Evolutionary conservation across 768 basidiomycete genomes (phyloP).

Genomic region (Leccinum incarnatum): DNA sequence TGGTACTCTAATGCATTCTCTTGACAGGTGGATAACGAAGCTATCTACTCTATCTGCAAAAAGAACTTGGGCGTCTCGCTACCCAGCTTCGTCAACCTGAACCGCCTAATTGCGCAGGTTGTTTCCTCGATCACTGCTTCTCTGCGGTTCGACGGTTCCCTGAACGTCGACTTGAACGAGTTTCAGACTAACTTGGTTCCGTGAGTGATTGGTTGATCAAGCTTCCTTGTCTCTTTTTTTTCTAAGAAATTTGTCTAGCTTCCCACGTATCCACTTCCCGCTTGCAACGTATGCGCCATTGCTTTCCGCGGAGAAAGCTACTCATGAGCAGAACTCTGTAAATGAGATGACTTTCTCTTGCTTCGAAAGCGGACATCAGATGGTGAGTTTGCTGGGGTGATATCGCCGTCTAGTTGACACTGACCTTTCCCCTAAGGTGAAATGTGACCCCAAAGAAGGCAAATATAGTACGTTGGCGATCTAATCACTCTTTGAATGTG

Average conservation of each 20-base stretch:
- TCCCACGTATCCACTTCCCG: conserved; percentile 99
- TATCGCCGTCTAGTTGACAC: conserved; percentile 1
- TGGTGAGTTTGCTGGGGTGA: conserved; percentile 49
- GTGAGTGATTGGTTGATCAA: conserved; percentile 47
- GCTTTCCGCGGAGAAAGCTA: conserved; percentile 91
- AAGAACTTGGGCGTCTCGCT: conserved; percentile 81
- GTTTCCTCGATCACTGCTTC: conserved; percentile 98
- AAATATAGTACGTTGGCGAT: conserved; percentile 82
- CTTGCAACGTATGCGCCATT: conserved; percentile 95
- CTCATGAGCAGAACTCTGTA: conserved; percentile 96
- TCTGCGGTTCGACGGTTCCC: conserved; percentile 92
- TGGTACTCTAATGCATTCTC: conserved; percentile 8
- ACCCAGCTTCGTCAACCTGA: conserved; percentile 92
- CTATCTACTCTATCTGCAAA: conserved; percentile 99
- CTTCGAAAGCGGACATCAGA: conserved; percentile 96
- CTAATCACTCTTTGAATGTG: background rate
- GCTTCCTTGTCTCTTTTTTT: background rate
- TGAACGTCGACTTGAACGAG: conserved; percentile 97
- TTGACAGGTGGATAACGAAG: conserved; percentile 91
- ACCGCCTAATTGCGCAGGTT: conserved; percentile 96
- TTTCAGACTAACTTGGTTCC: conserved; percentile 99
- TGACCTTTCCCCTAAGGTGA: conserved; percentile 37
- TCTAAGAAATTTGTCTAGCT: conserved; percentile 43
- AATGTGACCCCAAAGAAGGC: conserved; percentile 95
- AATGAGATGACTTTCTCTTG: conserved; percentile 98